Percentiles rank a stretch among this genome's conserved stretches.
Evolutionary conservation across 148 eudicot genomes (phyloP).

Genomic region (Cornus suecica): DNA sequence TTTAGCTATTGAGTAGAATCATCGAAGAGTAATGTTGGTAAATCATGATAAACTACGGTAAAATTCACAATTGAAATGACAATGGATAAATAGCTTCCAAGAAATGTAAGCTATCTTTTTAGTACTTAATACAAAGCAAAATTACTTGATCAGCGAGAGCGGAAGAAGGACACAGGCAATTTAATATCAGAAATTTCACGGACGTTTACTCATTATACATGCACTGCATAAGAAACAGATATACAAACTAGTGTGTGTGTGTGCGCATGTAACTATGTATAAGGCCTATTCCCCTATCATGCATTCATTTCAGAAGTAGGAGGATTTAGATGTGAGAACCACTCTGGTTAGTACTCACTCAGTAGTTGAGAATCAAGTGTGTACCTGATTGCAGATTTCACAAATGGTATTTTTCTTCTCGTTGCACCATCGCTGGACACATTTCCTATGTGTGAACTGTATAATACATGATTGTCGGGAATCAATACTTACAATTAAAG

Average conservation of each 20-base stretch:
- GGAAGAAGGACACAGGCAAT: too few relatives aligned
- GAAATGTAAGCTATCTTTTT: neutral
- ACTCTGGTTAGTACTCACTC: too few relatives aligned
- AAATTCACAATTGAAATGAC: neutral
- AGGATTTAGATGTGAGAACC: too few relatives aligned
- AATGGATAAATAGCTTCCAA: neutral
- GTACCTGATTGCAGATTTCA: constrained; percentile 15
- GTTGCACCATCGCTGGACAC: neutral
- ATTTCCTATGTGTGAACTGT: neutral
- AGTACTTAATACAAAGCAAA: neutral
- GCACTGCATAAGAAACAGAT: too few relatives aligned
- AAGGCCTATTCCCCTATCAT: too few relatives aligned
- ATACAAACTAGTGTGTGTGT: too few relatives aligned
- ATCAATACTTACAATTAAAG: neutral
- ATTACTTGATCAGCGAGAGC: neutral
- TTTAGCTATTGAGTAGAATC: neutral
- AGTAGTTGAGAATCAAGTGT: too few relatives aligned
- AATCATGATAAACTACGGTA: neutral
- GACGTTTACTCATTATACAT: too few relatives aligned
- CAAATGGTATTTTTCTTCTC: constrained; percentile 11
- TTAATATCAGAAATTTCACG: too few relatives aligned
- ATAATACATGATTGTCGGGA: neutral
- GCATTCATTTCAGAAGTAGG: too few relatives aligned
- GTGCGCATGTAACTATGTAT: too few relatives aligned
- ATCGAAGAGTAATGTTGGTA: neutral